These are phyloP conservation scores for Butyriboletus loyo DNA, from an alignment of 768 basidiomycete species.

Conservation along the genomic window DNA sequence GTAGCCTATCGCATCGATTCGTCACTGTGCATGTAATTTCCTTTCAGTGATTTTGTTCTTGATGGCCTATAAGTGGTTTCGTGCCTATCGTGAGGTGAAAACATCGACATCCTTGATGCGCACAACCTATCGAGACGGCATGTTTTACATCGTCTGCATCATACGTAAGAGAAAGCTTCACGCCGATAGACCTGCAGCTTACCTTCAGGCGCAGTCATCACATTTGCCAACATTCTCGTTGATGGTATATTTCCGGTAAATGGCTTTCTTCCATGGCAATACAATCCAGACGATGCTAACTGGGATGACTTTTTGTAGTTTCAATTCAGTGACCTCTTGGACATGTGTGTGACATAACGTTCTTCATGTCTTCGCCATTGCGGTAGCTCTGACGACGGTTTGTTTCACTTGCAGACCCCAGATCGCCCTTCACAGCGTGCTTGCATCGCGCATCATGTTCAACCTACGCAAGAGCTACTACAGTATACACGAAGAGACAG, in stretches of 20 bases:
- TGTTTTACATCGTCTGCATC: constrained; percentile 20
- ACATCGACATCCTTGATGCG: neutral
- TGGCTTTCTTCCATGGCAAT: neutral
- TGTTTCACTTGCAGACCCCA: neutral
- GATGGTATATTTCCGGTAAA: constrained; percentile 10
- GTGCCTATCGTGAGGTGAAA: constrained; percentile 1
- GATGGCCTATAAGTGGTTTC: constrained; percentile 3
- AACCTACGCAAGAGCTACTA: constrained; percentile 3
- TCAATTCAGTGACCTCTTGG: constrained; percentile 3
- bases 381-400: neutral
- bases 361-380: neutral
- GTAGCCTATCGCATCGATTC: neutral
- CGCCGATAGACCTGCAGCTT: neutral
- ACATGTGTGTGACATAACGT: neutral
- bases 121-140: constrained; percentile 12
- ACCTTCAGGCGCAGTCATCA: constrained; percentile 8
- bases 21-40: neutral
- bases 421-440: constrained; percentile 1
- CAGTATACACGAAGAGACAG: neutral
- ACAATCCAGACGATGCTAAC: neutral
- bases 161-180: constrained; percentile 1
- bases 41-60: constrained; percentile 8
- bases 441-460: constrained; percentile 14
- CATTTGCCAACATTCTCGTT: constrained; percentile 11
- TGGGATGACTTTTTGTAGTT: neutral